These are phyloP conservation scores for Cystofilobasidium macerans DNA, from an alignment of 768 basidiomycete genomes.

Conservation along the genomic window DNA sequence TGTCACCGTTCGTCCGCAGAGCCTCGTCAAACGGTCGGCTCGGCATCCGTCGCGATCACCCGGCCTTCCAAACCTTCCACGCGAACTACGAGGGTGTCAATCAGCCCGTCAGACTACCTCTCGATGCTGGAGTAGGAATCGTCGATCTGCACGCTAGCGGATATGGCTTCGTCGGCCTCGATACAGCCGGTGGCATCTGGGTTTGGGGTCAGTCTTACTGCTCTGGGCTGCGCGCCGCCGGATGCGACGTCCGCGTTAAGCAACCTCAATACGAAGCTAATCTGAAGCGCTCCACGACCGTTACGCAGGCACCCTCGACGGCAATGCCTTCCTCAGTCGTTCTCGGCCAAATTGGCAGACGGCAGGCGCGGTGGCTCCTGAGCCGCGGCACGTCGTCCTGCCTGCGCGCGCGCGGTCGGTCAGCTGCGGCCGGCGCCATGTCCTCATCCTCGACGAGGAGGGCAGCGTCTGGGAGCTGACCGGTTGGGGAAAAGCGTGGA, in stretches of 20 bases:
- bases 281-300: background rate
- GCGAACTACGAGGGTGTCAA: slow-evolving; percentile 19
- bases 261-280: no score
- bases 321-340: background rate
- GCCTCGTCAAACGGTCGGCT: slow-evolving; percentile 17
- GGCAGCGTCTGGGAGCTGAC: slow-evolving; percentile 22
- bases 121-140: slow-evolving; percentile 3
- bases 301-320: slow-evolving; percentile 18
- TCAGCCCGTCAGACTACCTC: slow-evolving; percentile 10
- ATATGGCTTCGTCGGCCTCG: slow-evolving; percentile 18
- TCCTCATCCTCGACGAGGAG: slow-evolving; percentile 8
- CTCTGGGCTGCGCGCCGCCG: background rate
- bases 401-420: background rate
- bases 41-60: slow-evolving; percentile 16
- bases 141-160: slow-evolving; percentile 21
- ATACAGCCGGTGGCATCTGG: slow-evolving; percentile 14
- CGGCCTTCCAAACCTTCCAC: background rate
- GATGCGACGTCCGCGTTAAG: background rate
- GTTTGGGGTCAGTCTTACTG: slow-evolving; percentile 11
- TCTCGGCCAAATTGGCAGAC: slow-evolving; percentile 11
- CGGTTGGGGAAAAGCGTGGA: slow-evolving; percentile 16
- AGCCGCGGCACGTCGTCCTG: slow-evolving; percentile 9
- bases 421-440: slow-evolving; percentile 9
- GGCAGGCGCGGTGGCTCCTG: background rate
- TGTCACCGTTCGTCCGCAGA: background rate